Evolutionary conservation across 2,329 filamentous ascomycete species (phyloP).

Genomic region (Aspergillus sp.): DNA sequence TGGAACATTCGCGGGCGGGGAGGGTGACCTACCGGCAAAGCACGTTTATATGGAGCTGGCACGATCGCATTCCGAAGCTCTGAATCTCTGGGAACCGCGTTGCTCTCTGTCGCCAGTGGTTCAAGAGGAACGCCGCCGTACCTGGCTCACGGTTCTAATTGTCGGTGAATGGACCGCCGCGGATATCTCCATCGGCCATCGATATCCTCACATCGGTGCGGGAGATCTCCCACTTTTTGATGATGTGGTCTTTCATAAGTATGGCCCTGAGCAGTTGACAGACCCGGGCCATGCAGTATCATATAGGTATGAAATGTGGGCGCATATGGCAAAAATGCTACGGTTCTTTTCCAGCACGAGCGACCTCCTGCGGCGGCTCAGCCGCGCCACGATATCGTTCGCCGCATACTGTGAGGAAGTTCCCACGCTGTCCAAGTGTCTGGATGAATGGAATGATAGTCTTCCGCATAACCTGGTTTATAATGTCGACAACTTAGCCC

Average conservation of each 20-base stretch:
- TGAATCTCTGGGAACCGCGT: conserved; percentile 6
- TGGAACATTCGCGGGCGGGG: conserved; percentile 19
- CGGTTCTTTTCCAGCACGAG: conserved; percentile 18
- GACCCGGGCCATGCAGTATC: neutral
- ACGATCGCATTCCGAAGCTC: conserved; percentile 19
- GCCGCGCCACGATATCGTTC: conserved; percentile 14
- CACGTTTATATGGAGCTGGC: conserved; percentile 21
- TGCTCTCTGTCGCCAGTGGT: neutral
- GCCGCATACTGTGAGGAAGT: conserved; percentile 15
- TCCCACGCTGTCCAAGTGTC: conserved; percentile 6
- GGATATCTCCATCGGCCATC: conserved; percentile 13
- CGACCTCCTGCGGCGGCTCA: conserved; percentile 14
- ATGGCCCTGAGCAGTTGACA: conserved; percentile 7
- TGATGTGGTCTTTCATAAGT: conserved; percentile 17
- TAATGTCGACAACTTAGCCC: conserved; percentile 13
- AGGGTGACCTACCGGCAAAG: conserved; percentile 17
- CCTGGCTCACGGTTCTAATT: conserved; percentile 20
- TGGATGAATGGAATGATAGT: conserved; percentile 16
- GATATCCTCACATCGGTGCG: neutral
- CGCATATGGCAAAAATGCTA: conserved; percentile 19
- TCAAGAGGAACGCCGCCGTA: conserved; percentile 18
- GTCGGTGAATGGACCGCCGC: conserved; percentile 20
- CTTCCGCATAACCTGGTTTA: conserved; percentile 14
- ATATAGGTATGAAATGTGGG: conserved; percentile 20
- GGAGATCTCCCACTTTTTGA: conserved; percentile 14